phyloP scores from a whole-genome alignment of 2,329 filamentous ascomycete species.

The Fusarium protoensiforme region DNA sequence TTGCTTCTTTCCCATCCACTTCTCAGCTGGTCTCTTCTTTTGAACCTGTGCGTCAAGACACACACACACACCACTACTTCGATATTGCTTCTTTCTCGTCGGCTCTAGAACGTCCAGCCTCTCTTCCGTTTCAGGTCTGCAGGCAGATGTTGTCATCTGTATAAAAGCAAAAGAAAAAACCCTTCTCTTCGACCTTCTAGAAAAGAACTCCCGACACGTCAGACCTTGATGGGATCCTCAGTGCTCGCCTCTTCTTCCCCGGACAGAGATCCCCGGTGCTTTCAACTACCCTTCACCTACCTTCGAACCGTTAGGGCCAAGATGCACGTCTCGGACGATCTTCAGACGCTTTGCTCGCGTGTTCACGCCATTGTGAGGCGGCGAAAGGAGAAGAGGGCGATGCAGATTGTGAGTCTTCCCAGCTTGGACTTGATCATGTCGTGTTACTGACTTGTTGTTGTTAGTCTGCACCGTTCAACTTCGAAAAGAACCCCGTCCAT shows the following conservation, averaged over 20 bases:
- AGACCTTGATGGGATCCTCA: conserved; percentile 25
- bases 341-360: conserved; percentile 57
- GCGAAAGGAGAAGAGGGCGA: conserved; percentile 53
- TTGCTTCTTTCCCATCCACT: not conserved
- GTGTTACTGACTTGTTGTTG: conserved; percentile 22
- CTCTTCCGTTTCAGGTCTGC: not conserved
- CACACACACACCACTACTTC: not conserved
- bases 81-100: conserved; percentile 10
- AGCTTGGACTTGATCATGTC: conserved; percentile 20
- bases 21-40: conserved; percentile 6
- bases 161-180: not conserved
- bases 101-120: conserved; percentile 9
- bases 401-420: conserved; percentile 58
- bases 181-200: not conserved
- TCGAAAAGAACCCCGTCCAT: conserved; percentile 63
- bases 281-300: conserved; percentile 21
- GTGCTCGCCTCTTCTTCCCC: conserved; percentile 4
- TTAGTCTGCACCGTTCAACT: conserved; percentile 69
- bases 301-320: conserved; percentile 30
- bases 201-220: not conserved
- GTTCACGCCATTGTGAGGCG: conserved; percentile 57
- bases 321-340: conserved; percentile 54
- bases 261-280: conserved; percentile 33
- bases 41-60: not conserved
- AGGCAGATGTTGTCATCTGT: not conserved